These are phyloP conservation scores for Fraxinus paxiana DNA, from an alignment of 305 asterid genomes.

Conservation along the genomic window DNA sequence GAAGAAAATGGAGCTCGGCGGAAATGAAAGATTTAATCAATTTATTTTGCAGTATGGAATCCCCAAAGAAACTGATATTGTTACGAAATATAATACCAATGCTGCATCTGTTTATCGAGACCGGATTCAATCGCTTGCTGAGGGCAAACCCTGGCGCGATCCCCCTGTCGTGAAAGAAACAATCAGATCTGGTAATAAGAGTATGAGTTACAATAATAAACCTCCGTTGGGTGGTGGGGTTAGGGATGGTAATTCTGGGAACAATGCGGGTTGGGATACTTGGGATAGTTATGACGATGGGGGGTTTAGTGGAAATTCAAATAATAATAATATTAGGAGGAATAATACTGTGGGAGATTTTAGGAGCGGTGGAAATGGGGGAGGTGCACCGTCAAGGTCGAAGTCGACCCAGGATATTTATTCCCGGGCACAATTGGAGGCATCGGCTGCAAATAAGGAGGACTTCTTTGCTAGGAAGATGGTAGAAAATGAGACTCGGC, in stretches of 20 bases:
- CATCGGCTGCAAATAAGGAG: slow-evolving; percentile 78
- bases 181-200: slow-evolving; percentile 22
- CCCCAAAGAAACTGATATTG: slow-evolving; percentile 72
- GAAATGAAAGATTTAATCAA: slow-evolving; percentile 62
- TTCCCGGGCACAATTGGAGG: slow-evolving; percentile 58
- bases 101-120: slow-evolving; percentile 79
- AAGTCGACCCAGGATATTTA: slow-evolving; percentile 65
- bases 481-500: slow-evolving; percentile 64
- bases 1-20: slow-evolving; percentile 84
- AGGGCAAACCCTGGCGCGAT: slow-evolving; percentile 81
- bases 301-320: slow-evolving; percentile 28
- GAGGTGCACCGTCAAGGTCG: slow-evolving; percentile 55
- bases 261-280: slow-evolving; percentile 63
- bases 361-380: slow-evolving; percentile 51
- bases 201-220: slow-evolving; percentile 30
- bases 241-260: slow-evolving; percentile 34
- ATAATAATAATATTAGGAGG: slow-evolving; percentile 53
- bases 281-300: slow-evolving; percentile 79
- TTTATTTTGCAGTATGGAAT: slow-evolving; percentile 64
- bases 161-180: slow-evolving; percentile 66
- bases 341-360: slow-evolving; percentile 75
- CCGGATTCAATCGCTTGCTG: slow-evolving; percentile 74
- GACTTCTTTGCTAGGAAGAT: slow-evolving; percentile 60
- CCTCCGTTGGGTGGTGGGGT: slow-evolving; percentile 53
- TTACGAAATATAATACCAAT: slow-evolving; percentile 66